These are phyloP conservation scores for Fomitopsis serialis DNA, from an alignment of 768 basidiomycete genomes.

Conservation along the genomic window DNA sequence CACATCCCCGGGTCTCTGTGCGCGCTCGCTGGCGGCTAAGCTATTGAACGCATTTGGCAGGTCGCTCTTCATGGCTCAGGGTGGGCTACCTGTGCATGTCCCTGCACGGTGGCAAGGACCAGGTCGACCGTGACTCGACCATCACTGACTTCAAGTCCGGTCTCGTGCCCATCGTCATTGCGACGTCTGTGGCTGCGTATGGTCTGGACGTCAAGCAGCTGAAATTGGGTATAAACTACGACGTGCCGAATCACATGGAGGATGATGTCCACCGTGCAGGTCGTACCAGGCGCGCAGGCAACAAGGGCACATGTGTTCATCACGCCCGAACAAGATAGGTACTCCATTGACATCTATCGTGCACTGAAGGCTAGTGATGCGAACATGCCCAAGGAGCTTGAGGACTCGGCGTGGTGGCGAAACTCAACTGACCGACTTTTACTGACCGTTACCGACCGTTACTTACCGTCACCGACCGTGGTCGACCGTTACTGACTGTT, in stretches of 20 bases:
- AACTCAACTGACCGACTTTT: too few relatives aligned
- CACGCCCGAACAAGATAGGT: slow-evolving; percentile 94
- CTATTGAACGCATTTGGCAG: too few relatives aligned
- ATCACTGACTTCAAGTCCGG: slow-evolving; percentile 98
- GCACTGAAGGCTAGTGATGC: slow-evolving; percentile 93
- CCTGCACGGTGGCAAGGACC: slow-evolving; percentile 96
- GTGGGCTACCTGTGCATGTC: slow-evolving; percentile 98
- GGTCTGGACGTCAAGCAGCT: slow-evolving; percentile 97
- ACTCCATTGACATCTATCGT: slow-evolving; percentile 93
- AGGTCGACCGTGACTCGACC: slow-evolving; percentile 95
- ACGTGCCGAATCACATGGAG: slow-evolving; percentile 99
- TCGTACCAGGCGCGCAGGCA: slow-evolving; percentile 93
- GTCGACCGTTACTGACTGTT: too few relatives aligned
- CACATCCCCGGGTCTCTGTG: too few relatives aligned
- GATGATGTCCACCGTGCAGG: slow-evolving; percentile 99
- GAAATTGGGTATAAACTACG: slow-evolving; percentile 93
- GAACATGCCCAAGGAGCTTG: slow-evolving; percentile 76
- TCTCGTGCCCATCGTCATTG: slow-evolving; percentile 94
- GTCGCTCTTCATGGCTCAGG: too few relatives aligned
- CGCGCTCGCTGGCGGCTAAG: too few relatives aligned
- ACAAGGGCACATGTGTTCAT: slow-evolving; percentile 99
- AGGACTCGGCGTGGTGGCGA: slow-evolving; percentile 86
- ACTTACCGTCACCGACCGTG: too few relatives aligned
- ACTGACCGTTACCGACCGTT: too few relatives aligned
- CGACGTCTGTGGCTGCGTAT: slow-evolving; percentile 95